A percentile compares a stretch with the other conserved stretches of the same genome.
Conservation (phyloP, 2,329 filamentous ascomycete genomes). For the Bipolaris victoriae region DNA sequence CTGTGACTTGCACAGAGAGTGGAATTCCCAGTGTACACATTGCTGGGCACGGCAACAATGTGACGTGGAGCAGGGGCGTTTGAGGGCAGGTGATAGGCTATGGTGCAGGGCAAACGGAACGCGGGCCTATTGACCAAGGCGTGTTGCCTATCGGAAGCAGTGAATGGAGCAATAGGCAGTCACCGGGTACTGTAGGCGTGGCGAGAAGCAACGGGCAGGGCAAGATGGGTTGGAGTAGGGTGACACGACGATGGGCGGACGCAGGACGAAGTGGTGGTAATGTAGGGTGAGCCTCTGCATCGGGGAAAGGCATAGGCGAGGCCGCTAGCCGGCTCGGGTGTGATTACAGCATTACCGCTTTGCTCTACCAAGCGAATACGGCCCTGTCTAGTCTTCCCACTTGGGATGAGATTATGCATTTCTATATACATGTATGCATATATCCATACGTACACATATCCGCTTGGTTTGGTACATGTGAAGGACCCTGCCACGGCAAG, state of each 20-base stretch:
- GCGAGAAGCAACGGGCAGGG: slow-evolving; percentile 4
- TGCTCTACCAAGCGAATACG: slow-evolving; percentile 6
- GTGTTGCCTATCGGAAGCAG: slow-evolving; percentile 8
- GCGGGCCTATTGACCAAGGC: slow-evolving; percentile 4
- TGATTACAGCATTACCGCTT: slow-evolving; percentile 1
- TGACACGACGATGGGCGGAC: slow-evolving; percentile 18
- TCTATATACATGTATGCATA: too few species aligned
- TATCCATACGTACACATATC: too few species aligned
- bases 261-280: slow-evolving; percentile 11
- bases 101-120: background rate
- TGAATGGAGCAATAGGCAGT: slow-evolving; percentile 5
- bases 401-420: too few species aligned
- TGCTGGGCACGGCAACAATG: slow-evolving; percentile 8
- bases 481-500: slow-evolving; percentile 2
- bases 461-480: too few species aligned
- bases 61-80: slow-evolving; percentile 17
- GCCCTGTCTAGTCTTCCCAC: background rate
- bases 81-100: slow-evolving; percentile 6
- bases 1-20: slow-evolving; percentile 8
- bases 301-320: slow-evolving; percentile 8
- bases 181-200: slow-evolving; percentile 3
- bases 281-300: background rate
- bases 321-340: slow-evolving; percentile 4
- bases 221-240: slow-evolving; percentile 3
- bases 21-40: slow-evolving; percentile 14